These are phyloP conservation scores for Fusarium pseudoanthophilum DNA, from an alignment of 2,329 filamentous ascomycete species.

Conservation along the genomic window DNA sequence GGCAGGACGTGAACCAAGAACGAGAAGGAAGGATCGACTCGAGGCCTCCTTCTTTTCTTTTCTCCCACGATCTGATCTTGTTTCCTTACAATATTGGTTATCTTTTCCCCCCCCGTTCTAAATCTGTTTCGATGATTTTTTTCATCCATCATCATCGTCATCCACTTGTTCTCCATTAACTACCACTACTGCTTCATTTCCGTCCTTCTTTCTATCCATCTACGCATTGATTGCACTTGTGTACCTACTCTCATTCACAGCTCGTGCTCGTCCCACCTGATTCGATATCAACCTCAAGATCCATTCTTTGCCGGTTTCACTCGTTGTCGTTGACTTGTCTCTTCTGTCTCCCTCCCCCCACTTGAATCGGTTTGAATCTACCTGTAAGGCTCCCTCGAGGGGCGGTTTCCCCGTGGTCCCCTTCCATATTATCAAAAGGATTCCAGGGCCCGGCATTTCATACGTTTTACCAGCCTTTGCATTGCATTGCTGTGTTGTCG, in stretches of 20 bases:
- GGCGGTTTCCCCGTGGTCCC: constrained; percentile 26
- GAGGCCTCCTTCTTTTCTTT: constrained; percentile 26
- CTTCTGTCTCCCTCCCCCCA: constrained; percentile 33
- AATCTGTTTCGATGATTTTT: neutral
- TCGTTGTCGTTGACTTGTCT: constrained; percentile 5
- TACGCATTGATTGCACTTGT: constrained; percentile 7
- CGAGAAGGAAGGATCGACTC: constrained; percentile 22
- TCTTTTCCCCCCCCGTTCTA: no score
- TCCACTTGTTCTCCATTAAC: neutral
- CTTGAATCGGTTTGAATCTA: constrained; percentile 4
- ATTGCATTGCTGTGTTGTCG: constrained; percentile 29
- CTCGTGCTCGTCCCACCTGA: constrained; percentile 20
- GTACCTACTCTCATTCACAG: constrained; percentile 5
- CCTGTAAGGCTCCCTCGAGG: constrained; percentile 36
- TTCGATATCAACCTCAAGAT: constrained; percentile 17
- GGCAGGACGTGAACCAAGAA: constrained; percentile 20
- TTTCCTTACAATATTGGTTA: constrained; percentile 1
- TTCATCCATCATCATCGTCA: constrained; percentile 2
- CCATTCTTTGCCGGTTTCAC: constrained; percentile 35
- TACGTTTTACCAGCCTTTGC: constrained; percentile 31
- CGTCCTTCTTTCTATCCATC: neutral
- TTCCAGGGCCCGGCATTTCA: constrained; percentile 36
- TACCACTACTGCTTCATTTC: neutral
- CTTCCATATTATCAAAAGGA: constrained; percentile 33
- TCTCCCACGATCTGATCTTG: constrained; percentile 5